Percentiles rank a stretch among this genome's conserved stretches.
These are phyloP conservation scores for Mortierella sp. DNA, from an alignment of 371 early-diverging fungal species.

Conservation along the genomic window DNA sequence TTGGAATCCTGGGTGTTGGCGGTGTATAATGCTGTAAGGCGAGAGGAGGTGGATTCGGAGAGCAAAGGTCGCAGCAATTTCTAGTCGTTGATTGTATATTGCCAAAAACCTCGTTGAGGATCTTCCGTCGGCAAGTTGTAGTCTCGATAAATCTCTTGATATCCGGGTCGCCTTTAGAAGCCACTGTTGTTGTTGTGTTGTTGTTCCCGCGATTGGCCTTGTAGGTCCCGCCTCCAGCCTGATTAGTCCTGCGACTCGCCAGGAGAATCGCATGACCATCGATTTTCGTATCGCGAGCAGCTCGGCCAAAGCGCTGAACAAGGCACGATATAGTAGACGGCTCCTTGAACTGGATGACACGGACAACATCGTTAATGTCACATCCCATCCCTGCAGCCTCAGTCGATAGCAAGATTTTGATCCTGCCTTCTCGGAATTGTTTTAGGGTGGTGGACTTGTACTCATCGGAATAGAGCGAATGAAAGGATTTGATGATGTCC, in stretches of 20 bases:
- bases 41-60: background rate
- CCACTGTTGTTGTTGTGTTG: background rate
- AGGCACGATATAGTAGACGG: background rate
- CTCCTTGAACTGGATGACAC: conserved; percentile 13
- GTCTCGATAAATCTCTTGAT: background rate
- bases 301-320: conserved; percentile 14
- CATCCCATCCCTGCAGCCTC: conserved; percentile 19
- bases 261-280: background rate
- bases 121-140: conserved; percentile 3
- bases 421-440: background rate
- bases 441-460: conserved; percentile 3
- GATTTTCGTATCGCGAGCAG: background rate
- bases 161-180: conserved; percentile 2
- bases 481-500: conserved; percentile 2
- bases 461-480: background rate
- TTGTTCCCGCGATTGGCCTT: conserved; percentile 1
- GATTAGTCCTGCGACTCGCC: background rate
- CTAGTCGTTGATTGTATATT: background rate
- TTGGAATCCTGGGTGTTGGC: background rate
- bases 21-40: conserved; percentile 5
- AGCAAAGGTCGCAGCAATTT: conserved; percentile 12
- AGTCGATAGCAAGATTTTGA: conserved; percentile 1
- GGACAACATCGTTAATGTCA: conserved; percentile 6
- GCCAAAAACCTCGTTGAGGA: conserved; percentile 1
- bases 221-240: background rate